phyloP scores from a whole-genome alignment of 2,329 filamentous ascomycete species.

The Penicillium sclerotigenum region DNA sequence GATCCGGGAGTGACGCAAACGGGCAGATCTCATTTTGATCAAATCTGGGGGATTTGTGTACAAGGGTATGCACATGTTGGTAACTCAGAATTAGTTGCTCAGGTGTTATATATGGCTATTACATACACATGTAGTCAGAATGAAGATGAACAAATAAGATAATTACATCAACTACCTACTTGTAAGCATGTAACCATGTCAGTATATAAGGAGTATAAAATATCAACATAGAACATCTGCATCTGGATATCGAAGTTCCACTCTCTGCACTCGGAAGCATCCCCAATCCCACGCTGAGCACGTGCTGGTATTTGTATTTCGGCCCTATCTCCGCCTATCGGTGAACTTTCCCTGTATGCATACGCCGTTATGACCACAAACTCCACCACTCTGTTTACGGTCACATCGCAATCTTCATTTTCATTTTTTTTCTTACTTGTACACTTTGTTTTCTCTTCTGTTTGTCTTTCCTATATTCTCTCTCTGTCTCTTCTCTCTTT shows the following conservation, averaged over 20 bases:
- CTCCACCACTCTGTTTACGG: conserved; percentile 26
- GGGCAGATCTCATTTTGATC: not conserved
- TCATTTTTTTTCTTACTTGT: conserved; percentile 14
- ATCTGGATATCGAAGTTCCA: conserved; percentile 2
- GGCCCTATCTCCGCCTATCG: not conserved
- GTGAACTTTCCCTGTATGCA: conserved; percentile 8
- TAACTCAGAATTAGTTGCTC: not conserved
- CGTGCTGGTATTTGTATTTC: conserved; percentile 21
- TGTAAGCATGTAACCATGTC: no score
- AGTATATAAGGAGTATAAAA: no score
- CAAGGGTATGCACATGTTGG: not conserved
- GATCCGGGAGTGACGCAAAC: conserved; percentile 29
- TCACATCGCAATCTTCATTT: conserved; percentile 18
- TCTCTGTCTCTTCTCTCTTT: conserved; percentile 1
- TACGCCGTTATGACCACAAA: conserved; percentile 16
- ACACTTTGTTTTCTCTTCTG: conserved; percentile 4
- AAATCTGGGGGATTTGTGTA: not conserved
- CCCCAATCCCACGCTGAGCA: conserved; percentile 22
- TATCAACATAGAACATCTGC: not conserved
- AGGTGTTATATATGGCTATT: not conserved
- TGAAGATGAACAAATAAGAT: not conserved
- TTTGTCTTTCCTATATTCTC: conserved; percentile 14
- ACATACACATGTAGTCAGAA: not conserved
- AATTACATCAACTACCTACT: not conserved
- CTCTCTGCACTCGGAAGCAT: conserved; percentile 24